Percentiles rank a stretch among this genome's conserved stretches.
Evolutionary conservation across 192 early-diverging fungal genomes (phyloP).

Genomic region (Coemansia sp.): DNA sequence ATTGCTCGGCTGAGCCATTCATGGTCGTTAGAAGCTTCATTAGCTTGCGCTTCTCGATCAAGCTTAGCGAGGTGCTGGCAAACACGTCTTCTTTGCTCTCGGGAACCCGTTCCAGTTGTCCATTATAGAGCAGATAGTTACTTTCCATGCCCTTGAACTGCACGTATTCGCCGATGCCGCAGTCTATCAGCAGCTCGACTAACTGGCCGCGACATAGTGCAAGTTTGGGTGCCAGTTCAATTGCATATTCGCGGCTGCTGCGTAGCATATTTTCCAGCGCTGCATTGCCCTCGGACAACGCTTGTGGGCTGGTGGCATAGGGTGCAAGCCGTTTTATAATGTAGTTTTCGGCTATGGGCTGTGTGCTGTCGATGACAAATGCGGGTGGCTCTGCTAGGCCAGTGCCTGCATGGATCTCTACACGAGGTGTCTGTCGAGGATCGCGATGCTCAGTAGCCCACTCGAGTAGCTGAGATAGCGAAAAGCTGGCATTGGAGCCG

Average conservation of each 20-base stretch:
- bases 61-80: slow-evolving; percentile 63
- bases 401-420: slow-evolving; percentile 9
- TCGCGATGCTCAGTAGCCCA: slow-evolving; percentile 28
- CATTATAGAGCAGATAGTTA: slow-evolving; percentile 56
- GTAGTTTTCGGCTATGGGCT: neutral
- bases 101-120: slow-evolving; percentile 68
- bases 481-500: slow-evolving; percentile 56
- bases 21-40: slow-evolving; percentile 84
- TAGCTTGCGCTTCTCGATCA: slow-evolving; percentile 85
- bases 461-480: slow-evolving; percentile 18
- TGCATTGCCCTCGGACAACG: neutral
- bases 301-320: neutral
- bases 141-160: slow-evolving; percentile 84
- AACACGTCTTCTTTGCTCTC: slow-evolving; percentile 92
- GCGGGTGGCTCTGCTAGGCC: slow-evolving; percentile 2
- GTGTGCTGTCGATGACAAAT: slow-evolving; percentile 5
- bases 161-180: slow-evolving; percentile 78
- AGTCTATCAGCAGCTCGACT: slow-evolving; percentile 71
- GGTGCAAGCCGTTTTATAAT: slow-evolving; percentile 3
- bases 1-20: slow-evolving; percentile 43
- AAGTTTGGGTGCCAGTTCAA: slow-evolving; percentile 58
- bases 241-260: slow-evolving; percentile 24
- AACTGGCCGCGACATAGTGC: slow-evolving; percentile 65
- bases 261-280: slow-evolving; percentile 12
- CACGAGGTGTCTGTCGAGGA: slow-evolving; percentile 11